Evolutionary conservation across 331 rosid species (phyloP).

Genomic region (Pyrus hybrid): DNA sequence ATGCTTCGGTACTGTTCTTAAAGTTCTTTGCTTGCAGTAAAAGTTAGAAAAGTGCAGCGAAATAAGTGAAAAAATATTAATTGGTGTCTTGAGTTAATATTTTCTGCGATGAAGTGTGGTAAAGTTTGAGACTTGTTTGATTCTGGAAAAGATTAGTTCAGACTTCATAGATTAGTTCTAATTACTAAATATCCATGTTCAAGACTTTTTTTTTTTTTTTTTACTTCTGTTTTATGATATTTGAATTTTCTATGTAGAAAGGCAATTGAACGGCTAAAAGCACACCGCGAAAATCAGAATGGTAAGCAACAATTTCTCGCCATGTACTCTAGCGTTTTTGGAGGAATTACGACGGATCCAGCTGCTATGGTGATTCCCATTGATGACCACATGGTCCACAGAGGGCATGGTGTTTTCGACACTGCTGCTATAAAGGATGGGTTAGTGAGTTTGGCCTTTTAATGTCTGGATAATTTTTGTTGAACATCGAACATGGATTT

Average conservation of each 20-base stretch:
- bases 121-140: background rate
- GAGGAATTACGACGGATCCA: constrained; percentile 75
- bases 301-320: constrained; percentile 67
- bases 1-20: background rate
- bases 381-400: constrained; percentile 96
- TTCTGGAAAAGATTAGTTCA: background rate
- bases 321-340: constrained; percentile 86
- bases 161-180: background rate
- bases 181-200: background rate
- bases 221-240: background rate
- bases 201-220: background rate
- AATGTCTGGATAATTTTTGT: background rate
- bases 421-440: constrained; percentile 85
- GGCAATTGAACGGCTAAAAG: constrained; percentile 50
- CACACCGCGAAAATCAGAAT: constrained; percentile 36
- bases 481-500: background rate
- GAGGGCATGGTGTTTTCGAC: constrained; percentile 95
- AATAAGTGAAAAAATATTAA: background rate
- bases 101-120: background rate
- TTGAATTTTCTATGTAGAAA: constrained; percentile 8
- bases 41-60: background rate
- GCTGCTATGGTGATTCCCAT: constrained; percentile 82
- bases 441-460: constrained; percentile 35
- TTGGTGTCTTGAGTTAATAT: background rate
- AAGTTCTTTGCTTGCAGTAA: background rate